These are phyloP conservation scores for Saturnispora saitoi DNA, from an alignment of 805 yeast species.

Conservation along the genomic window DNA sequence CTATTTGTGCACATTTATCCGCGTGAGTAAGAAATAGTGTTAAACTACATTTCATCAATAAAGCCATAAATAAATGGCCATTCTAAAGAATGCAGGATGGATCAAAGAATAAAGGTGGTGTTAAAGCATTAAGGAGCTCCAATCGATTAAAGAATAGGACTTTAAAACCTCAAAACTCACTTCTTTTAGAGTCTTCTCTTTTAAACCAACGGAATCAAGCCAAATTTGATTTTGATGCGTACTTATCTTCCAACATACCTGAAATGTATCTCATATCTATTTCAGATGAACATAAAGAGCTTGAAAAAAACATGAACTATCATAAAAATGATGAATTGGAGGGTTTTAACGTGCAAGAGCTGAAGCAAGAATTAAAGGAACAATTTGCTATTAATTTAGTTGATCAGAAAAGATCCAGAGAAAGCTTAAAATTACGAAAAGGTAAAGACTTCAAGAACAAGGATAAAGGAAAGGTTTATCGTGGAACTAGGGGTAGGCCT, in stretches of 20 bases:
- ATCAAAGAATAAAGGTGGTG: background rate
- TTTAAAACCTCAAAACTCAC: background rate
- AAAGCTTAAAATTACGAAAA: background rate
- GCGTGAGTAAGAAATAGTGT: background rate
- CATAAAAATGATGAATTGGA: conserved; percentile 16
- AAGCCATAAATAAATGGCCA: background rate
- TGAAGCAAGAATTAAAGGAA: background rate
- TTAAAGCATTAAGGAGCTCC: background rate
- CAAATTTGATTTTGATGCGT: conserved; percentile 31
- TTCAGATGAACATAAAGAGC: conserved; percentile 3
- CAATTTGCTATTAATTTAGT: conserved; percentile 15
- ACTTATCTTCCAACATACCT: conserved; percentile 19
- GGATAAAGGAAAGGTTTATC: background rate
- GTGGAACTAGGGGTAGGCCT: background rate
- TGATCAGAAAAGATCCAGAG: conserved; percentile 11
- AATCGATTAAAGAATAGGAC: background rate
- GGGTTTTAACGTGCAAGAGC: conserved; percentile 7
- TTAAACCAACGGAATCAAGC: conserved; percentile 4
- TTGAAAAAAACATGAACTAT: conserved; percentile 4
- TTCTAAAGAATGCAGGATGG: background rate
- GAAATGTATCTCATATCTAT: conserved; percentile 20
- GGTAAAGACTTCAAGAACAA: background rate
- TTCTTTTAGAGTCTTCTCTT: conserved; percentile 1
- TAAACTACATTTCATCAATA: background rate
- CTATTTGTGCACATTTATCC: background rate